Evolutionary conservation across 495 filamentous ascomycete species (phyloP).

Genomic region (Daldinia loculata): DNA sequence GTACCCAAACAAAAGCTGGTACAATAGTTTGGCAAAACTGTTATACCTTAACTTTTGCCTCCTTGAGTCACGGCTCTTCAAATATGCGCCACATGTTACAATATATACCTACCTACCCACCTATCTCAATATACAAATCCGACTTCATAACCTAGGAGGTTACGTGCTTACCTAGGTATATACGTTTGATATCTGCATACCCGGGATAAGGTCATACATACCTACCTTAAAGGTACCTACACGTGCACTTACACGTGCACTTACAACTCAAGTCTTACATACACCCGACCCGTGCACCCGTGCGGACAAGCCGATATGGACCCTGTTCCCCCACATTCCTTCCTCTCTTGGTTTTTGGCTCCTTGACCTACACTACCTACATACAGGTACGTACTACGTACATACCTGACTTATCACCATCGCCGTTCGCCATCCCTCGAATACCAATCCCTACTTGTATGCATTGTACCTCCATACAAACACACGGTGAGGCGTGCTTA

Average conservation of each 20-base stretch:
- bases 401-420: neutral
- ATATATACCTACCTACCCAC: neutral
- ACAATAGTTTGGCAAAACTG: neutral
- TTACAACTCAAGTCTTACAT: neutral
- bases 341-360: neutral
- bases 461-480: neutral
- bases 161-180: constrained; percentile 3
- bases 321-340: constrained; percentile 32
- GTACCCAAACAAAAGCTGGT: constrained; percentile 3
- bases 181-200: neutral
- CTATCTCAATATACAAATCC: neutral
- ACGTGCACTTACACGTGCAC: neutral
- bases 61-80: neutral
- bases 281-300: constrained; percentile 4
- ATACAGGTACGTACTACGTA: neutral
- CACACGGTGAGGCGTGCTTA: neutral
- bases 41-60: neutral
- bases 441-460: neutral
- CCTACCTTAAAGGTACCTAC: neutral
- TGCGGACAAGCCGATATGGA: neutral
- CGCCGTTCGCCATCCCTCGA: neutral
- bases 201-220: neutral
- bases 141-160: neutral
- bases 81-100: neutral
- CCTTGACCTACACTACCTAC: constrained; percentile 2